phyloP scores from a whole-genome alignment of 1,284 basidiomycete species.

The Phaffia rhodozyma region DNA sequence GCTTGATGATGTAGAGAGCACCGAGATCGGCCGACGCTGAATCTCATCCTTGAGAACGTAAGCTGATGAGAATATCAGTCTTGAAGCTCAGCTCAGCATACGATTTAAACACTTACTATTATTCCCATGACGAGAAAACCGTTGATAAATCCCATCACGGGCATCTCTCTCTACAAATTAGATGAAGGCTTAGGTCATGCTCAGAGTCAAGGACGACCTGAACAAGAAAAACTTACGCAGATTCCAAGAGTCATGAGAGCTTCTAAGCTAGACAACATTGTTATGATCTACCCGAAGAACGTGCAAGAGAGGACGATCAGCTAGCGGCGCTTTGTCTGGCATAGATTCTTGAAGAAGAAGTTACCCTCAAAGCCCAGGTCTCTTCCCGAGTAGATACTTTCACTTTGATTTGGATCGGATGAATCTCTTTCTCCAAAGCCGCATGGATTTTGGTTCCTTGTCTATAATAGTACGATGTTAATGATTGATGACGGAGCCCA shows the following conservation, averaged over 20 bases:
- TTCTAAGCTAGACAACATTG: slow-evolving; percentile 10
- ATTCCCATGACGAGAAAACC: slow-evolving; percentile 13
- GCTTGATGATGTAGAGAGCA: background rate
- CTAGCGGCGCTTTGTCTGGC: too few relatives aligned
- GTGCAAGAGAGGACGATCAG: background rate
- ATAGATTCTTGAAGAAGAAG: background rate
- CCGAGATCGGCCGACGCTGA: slow-evolving; percentile 1
- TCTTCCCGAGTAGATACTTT: slow-evolving; percentile 10
- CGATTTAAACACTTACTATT: background rate
- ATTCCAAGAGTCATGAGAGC: slow-evolving; percentile 8
- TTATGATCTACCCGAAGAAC: slow-evolving; percentile 1
- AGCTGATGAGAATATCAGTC: background rate
- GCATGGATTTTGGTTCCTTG: slow-evolving; percentile 13
- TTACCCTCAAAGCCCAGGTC: slow-evolving; percentile 8
- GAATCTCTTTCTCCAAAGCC: slow-evolving; percentile 15
- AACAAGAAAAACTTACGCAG: slow-evolving; percentile 3
- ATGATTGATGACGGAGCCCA: background rate
- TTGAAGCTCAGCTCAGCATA: too few relatives aligned
- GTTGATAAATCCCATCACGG: slow-evolving; percentile 15
- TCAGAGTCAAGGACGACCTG: background rate
- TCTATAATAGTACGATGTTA: background rate
- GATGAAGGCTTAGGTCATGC: background rate
- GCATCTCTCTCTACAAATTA: slow-evolving; percentile 10
- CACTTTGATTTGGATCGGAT: slow-evolving; percentile 13
- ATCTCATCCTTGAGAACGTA: slow-evolving; percentile 8